Conservation (phyloP, 108 stramenopile genomes). For the Skeletonema costatum region DNA sequence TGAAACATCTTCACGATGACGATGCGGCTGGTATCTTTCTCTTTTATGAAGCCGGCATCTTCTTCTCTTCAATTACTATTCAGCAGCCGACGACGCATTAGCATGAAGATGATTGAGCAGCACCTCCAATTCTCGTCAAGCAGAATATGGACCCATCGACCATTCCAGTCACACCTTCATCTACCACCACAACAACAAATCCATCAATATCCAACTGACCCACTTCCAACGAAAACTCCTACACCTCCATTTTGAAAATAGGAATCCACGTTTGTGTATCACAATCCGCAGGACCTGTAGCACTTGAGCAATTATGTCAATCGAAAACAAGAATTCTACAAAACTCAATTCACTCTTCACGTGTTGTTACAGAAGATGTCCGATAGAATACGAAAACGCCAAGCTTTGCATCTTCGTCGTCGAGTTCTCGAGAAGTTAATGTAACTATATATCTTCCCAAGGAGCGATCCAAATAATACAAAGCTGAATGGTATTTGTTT, state of each 20-base stretch:
- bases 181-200: background rate
- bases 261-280: constrained; percentile 11
- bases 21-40: background rate
- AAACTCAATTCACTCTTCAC: constrained; percentile 37
- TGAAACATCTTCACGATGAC: background rate
- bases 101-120: background rate
- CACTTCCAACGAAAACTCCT: constrained; percentile 28
- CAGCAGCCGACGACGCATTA: background rate
- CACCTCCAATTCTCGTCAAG: background rate
- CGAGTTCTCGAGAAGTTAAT: constrained; percentile 15
- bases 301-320: constrained; percentile 12
- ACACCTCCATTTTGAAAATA: constrained; percentile 5
- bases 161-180: constrained; percentile 14
- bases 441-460: constrained; percentile 39
- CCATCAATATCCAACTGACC: constrained; percentile 19
- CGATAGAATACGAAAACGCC: constrained; percentile 10
- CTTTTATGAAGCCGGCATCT: background rate
- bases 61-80: background rate
- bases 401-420: background rate
- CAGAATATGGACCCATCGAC: constrained; percentile 41
- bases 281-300: constrained; percentile 11
- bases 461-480: background rate
- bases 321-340: constrained; percentile 34
- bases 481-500: constrained; percentile 41
- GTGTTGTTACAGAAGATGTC: constrained; percentile 10